phyloP scores from a whole-genome alignment of 1,284 basidiomycete species.

The Trametes pubescens region DNA sequence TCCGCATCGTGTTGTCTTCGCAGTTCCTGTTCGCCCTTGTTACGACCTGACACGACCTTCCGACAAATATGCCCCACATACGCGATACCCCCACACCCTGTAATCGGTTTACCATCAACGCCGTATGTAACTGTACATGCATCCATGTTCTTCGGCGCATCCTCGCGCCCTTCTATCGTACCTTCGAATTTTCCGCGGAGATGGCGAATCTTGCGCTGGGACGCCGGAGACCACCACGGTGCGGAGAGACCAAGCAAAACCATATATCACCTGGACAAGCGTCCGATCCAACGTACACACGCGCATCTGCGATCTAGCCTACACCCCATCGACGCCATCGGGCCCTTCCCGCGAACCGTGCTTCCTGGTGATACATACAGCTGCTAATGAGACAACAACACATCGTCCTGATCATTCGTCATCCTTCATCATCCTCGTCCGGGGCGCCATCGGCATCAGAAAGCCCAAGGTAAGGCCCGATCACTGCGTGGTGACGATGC shows the following conservation, averaged over 20 bases:
- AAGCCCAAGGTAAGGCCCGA: not conserved
- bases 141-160: not conserved
- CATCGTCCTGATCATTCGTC: not conserved
- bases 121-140: not conserved
- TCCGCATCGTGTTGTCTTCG: not conserved
- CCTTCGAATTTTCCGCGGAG: not conserved
- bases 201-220: not conserved
- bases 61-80: not conserved
- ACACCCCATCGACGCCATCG: slow-evolving; percentile 2
- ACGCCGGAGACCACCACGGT: not conserved
- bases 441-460: not conserved
- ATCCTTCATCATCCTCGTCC: not conserved
- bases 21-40: not conserved
- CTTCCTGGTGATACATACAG: slow-evolving; percentile 6
- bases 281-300: slow-evolving; percentile 14
- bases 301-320: slow-evolving; percentile 9
- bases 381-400: slow-evolving; percentile 13
- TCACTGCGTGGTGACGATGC: slow-evolving; percentile 54
- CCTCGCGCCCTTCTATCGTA: not conserved
- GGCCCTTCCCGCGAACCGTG: slow-evolving; percentile 13
- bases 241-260: not conserved
- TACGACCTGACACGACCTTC: not conserved
- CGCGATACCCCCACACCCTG: not conserved
- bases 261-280: slow-evolving; percentile 17
- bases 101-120: not conserved